Base-by-base conservation (phyloP, 225 moss, liverwort and hornwort genomes). In the Pleurozium schreberi region DNA sequence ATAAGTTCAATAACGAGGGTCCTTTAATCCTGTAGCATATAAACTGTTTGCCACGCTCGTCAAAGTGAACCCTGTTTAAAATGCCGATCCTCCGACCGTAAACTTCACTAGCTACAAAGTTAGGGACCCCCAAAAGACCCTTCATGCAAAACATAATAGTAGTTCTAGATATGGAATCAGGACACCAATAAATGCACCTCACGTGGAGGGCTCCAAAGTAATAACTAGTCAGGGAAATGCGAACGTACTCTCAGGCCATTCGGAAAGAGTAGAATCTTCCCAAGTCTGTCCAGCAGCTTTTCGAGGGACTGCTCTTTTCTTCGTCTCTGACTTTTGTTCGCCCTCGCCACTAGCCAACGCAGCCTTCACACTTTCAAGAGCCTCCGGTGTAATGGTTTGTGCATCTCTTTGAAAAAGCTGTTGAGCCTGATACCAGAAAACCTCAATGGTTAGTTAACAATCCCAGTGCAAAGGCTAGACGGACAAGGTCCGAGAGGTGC, bases 261-360 rank as follows among this genome's bases (percentile, higher is more conserved):
- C 97, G 16, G 95, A 91, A 88, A 97, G 93, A 87, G 96, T 96
- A 50, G 96, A 86, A 90, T 97, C 97, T 89, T 96, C 96, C 96
- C 96, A 96, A 17, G 80, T 84, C 79, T 94, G 93, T 76, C 96
- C 96, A 19, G 97, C 96, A 82, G 96, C 97, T 92, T 96, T 97
- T 33, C 96, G 92, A 91, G 97, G 97, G 88, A 97, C 85, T 34
- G 96, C 92, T 85, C 86, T 94, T 89, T 96, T 97, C 89, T 95
- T 94, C 8, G 95, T 94, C 90, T 96, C 95, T 58, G 93, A 91
- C 86, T 97, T 97, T 49, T 97, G 93, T 88, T 97, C 96, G 68
- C 96, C 97, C 66, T 96, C 96, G 71, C 96, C 94, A 94, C 94
- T 97, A 80, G 97, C 97, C 89, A 97, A 95, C 30, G 97, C 97